These are phyloP conservation scores for Aeschynomene evenia DNA, from an alignment of 306 rosid species.

Conservation along the genomic window DNA sequence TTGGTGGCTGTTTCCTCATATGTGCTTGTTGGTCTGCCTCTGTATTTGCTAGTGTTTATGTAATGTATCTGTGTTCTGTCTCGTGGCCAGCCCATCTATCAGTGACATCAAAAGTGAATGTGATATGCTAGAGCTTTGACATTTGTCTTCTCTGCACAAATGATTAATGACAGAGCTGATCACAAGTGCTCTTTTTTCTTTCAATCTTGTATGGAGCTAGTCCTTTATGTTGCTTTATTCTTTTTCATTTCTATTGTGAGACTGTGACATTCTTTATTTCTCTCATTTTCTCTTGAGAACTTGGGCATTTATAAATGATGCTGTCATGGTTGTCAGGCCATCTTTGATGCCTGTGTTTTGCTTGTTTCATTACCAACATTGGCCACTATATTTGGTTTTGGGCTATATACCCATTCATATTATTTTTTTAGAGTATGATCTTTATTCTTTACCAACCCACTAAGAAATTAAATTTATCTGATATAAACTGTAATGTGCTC, in stretches of 20 bases:
- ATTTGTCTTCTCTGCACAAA: conserved; percentile 12
- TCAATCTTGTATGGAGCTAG: not conserved
- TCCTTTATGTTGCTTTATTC: not conserved
- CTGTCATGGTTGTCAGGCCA: not conserved
- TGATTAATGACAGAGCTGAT: not conserved
- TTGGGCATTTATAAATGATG: not conserved
- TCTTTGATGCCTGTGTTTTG: conserved; percentile 12
- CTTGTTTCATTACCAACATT: not conserved
- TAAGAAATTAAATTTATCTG: conserved; percentile 24
- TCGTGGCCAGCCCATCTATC: not conserved
- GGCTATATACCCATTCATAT: not conserved
- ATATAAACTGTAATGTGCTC: conserved; percentile 33
- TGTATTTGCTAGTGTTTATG: not conserved
- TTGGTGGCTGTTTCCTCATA: not conserved
- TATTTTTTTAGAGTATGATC: not conserved
- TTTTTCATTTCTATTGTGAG: not conserved
- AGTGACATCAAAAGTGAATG: not conserved
- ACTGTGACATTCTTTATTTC: not conserved
- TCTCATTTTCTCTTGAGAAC: not conserved
- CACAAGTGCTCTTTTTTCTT: not conserved
- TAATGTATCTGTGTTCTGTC: not conserved
- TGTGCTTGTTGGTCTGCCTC: conserved; percentile 14
- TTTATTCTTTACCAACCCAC: not conserved
- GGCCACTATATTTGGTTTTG: not conserved
- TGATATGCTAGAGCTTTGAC: conserved; percentile 5